Evolutionary conservation across 345 rosid species (phyloP), one percentile per base, ranked within the genome.

Genomic region (Cochlearia excelsa): DNA sequence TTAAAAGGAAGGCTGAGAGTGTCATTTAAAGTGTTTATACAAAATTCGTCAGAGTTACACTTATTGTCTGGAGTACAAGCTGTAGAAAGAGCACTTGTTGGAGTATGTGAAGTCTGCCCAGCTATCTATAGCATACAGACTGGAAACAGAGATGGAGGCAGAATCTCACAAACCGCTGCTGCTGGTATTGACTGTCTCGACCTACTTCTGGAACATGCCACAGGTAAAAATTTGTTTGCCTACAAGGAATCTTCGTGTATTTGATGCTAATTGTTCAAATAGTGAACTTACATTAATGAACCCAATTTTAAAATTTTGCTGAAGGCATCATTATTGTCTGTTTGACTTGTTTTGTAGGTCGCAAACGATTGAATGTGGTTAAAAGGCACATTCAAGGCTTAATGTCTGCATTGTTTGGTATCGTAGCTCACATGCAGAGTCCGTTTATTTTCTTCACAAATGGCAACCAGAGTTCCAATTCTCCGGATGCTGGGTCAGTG

Each of bases 111-210:
- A 73, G 79, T 73, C 49, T 72, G 75, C 72, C 59, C 64, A 41
- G 49, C 68, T 68, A 64, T 61, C 72, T 79, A 74, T 58, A 78
- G 66, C 52, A 76, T 87, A 77, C 81, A 62, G 47, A 78, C 80
- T 35, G 86, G 89, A 70, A 69, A 56, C 51, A 73, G 65, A 64
- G 75, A 75, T 70, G 92, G 90, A 47, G 96, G 90, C 53, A 77
- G 65, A 56, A 81, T 85, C 64, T 80, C 88, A 53, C 69, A 86
- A 57, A 72, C 72, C 16, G 86, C 79, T 71, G 99, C 94, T 8
- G 88, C 84, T 61, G 90, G 88, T 69, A 63, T 93, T 54, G 97
- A 89, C 66, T 93, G 84, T 82, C 81, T 93, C 70, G 95, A 87
- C 75, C 78, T 93, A n/a, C 66, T 89, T 77, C 81, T 89, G 59